phyloP scores from a whole-genome alignment of 768 basidiomycete species.

The Lepiota brunneoincarnata region DNA sequence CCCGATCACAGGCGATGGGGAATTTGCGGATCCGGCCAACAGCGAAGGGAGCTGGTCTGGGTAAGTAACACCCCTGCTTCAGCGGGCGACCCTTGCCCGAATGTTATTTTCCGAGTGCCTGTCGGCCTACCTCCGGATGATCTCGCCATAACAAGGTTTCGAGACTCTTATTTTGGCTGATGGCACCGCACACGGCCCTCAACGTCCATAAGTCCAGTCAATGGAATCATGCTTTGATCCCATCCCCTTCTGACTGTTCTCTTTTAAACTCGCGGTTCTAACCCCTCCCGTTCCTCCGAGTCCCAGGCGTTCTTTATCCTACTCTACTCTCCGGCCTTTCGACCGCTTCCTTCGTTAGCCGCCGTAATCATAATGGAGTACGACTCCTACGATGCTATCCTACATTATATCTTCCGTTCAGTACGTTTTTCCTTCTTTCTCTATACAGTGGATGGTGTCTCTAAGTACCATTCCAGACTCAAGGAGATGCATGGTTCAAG shows the following conservation, averaged over 20 bases:
- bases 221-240: conserved; percentile 20
- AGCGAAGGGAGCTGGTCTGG: conserved; percentile 11
- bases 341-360: conserved; percentile 26
- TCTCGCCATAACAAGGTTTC: conserved; percentile 27
- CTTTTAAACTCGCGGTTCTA: conserved; percentile 37
- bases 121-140: conserved; percentile 21
- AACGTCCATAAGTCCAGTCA: conserved; percentile 5
- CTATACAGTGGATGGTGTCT: background rate
- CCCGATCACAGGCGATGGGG: conserved; percentile 28
- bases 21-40: conserved; percentile 23
- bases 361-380: conserved; percentile 60
- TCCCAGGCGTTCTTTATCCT: conserved; percentile 28
- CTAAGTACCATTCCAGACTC: conserved; percentile 45
- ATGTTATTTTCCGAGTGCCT: conserved; percentile 1
- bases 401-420: conserved; percentile 78
- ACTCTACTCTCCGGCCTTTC: conserved; percentile 26
- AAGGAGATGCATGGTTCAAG: conserved; percentile 85
- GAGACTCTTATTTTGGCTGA: conserved; percentile 20
- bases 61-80: conserved; percentile 9
- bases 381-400: conserved; percentile 75
- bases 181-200: conserved; percentile 3
- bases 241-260: conserved; percentile 23
- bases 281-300: conserved; percentile 23
- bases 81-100: conserved; percentile 19
- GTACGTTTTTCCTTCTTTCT: conserved; percentile 31